Evolutionary conservation across 495 filamentous ascomycete genomes (phyloP).

Genomic region (Penicillium bovifimosum): DNA sequence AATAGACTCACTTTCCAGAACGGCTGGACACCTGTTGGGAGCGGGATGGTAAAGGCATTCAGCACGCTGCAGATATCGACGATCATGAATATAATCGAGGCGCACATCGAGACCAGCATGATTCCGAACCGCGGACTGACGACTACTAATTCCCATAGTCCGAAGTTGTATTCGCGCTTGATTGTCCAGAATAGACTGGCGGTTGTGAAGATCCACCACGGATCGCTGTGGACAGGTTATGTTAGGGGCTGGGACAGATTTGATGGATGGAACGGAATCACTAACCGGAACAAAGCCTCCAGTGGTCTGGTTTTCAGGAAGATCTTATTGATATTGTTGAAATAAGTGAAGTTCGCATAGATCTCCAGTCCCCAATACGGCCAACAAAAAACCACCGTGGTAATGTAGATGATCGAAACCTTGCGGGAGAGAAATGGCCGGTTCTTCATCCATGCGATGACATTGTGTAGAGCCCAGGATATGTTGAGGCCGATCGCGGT

Average conservation of each 20-base stretch:
- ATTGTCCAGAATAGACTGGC: constrained; percentile 49
- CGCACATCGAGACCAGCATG: constrained; percentile 49
- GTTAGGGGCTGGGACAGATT: background rate
- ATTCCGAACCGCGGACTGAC: constrained; percentile 52
- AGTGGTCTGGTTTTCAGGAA: constrained; percentile 46
- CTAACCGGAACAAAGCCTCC: constrained; percentile 48
- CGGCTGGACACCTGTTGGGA: constrained; percentile 35
- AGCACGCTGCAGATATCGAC: constrained; percentile 40
- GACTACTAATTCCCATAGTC: constrained; percentile 40
- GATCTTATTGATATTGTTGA: constrained; percentile 46
- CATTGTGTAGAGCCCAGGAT: constrained; percentile 45
- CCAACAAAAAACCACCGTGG: constrained; percentile 35
- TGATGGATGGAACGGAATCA: background rate
- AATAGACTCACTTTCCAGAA: constrained; percentile 36
- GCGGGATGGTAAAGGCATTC: constrained; percentile 20
- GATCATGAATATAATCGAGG: constrained; percentile 50
- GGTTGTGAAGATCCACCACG: constrained; percentile 57
- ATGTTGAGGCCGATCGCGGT: constrained; percentile 43
- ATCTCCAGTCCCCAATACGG: constrained; percentile 47
- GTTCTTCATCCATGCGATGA: constrained; percentile 48
- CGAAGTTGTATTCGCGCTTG: constrained; percentile 48
- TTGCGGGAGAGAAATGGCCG: constrained; percentile 35
- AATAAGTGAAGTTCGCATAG: constrained; percentile 45
- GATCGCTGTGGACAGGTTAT: constrained; percentile 35
- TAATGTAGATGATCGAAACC: constrained; percentile 35